Conservation (phyloP, 1,284 basidiomycete species). For the Takashimella tepidaria region DNA sequence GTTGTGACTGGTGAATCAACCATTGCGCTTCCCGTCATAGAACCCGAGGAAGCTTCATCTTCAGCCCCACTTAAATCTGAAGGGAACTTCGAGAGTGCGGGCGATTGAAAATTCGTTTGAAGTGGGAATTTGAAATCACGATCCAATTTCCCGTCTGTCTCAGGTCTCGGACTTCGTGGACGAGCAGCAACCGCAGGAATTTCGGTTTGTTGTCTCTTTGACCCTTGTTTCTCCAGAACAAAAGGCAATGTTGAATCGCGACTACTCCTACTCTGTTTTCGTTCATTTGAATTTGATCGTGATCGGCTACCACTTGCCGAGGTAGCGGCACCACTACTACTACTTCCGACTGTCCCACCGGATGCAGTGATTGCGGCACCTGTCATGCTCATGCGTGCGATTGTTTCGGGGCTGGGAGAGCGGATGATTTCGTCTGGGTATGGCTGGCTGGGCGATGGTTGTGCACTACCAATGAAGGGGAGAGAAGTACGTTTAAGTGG, state of each 20-base stretch:
- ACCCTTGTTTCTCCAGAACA: neutral
- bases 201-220: too few relatives aligned
- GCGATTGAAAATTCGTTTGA: neutral
- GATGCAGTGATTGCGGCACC: constrained; percentile 21
- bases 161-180: constrained; percentile 43
- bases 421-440: constrained; percentile 28
- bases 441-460: constrained; percentile 22
- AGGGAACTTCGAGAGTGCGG: neutral
- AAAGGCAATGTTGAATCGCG: constrained; percentile 1
- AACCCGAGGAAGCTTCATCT: too few relatives aligned
- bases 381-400: constrained; percentile 44
- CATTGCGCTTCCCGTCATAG: neutral
- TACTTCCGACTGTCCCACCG: too few relatives aligned
- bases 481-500: constrained; percentile 35
- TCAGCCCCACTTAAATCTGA: too few relatives aligned
- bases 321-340: too few relatives aligned
- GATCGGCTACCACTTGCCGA: constrained; percentile 3
- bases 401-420: constrained; percentile 43
- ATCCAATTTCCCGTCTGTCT: constrained; percentile 45
- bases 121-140: constrained; percentile 45
- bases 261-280: constrained; percentile 2
- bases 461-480: constrained; percentile 26
- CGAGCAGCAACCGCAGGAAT: too few relatives aligned
- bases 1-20: neutral
- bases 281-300: neutral